Conservation (phyloP, 2,329 filamentous ascomycete genomes). For the Elsinoe necatrix region DNA sequence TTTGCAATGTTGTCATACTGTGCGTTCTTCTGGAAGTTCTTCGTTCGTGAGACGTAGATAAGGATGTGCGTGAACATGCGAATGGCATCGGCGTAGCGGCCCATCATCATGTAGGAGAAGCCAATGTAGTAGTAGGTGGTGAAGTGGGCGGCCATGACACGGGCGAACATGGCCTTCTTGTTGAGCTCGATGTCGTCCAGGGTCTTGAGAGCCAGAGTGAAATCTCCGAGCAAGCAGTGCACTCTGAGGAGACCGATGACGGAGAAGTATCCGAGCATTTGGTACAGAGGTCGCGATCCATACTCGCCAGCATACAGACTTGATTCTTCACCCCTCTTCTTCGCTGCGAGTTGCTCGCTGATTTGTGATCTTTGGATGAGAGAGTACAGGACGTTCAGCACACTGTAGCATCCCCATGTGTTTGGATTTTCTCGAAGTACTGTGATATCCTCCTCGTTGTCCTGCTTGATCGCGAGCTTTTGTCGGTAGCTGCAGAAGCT, state of each 20-base stretch:
- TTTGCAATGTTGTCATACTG: conserved; percentile 98
- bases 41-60: conserved; percentile 95
- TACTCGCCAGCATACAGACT: conserved; percentile 87
- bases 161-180: conserved; percentile 99
- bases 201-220: conserved; percentile 95
- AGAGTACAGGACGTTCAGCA: conserved; percentile 98
- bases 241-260: conserved; percentile 95
- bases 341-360: conserved; percentile 89
- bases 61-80: conserved; percentile 99
- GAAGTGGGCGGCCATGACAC: conserved; percentile 99
- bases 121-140: conserved; percentile 99
- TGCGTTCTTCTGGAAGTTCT: conserved; percentile 99
- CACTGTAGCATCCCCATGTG: conserved; percentile 99
- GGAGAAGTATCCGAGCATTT: conserved; percentile 98
- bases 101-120: conserved; percentile 99
- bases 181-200: conserved; percentile 99
- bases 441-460: conserved; percentile 87
- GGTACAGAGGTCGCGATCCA: conserved; percentile 85
- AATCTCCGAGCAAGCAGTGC: conserved; percentile 93
- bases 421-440: conserved; percentile 93
- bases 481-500: conserved; percentile 97
- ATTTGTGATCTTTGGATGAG: conserved; percentile 98
- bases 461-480: conserved; percentile 70
- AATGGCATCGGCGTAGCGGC: conserved; percentile 97
- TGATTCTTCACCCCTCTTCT: conserved; percentile 88